Evolutionary conservation across 1,139 yeast species (phyloP).

Genomic region (Geotrichum candidum): DNA sequence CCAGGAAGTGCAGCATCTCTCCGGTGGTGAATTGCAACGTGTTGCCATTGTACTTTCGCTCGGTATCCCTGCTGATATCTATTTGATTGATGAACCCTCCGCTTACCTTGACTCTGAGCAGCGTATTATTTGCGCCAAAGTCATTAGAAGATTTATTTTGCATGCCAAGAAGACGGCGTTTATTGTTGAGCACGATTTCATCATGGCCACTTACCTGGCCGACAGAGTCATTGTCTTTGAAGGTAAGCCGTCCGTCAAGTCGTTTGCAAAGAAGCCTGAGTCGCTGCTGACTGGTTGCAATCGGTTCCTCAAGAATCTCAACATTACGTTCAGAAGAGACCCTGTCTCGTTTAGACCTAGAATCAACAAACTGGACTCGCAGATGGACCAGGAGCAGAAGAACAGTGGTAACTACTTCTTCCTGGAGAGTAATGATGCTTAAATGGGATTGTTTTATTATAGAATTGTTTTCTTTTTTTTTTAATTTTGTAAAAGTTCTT

Average conservation of each 20-base stretch:
- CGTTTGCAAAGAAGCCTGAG: conserved; percentile 83
- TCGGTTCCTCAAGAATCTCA: conserved; percentile 90
- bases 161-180: conserved; percentile 97
- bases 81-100: conserved; percentile 95
- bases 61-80: conserved; percentile 93
- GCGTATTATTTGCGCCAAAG: conserved; percentile 98
- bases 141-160: conserved; percentile 89
- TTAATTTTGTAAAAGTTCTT: neutral
- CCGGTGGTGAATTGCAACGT: conserved; percentile 99
- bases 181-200: conserved; percentile 98
- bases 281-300: conserved; percentile 94
- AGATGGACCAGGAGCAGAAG: conserved; percentile 98
- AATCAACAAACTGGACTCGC: conserved; percentile 94
- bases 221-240: conserved; percentile 97
- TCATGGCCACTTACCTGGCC: conserved; percentile 98
- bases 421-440: conserved; percentile 56
- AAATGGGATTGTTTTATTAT: conserved; percentile 7
- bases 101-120: conserved; percentile 98
- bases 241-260: conserved; percentile 82
- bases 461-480: neutral
- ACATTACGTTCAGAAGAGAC: conserved; percentile 98
- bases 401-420: conserved; percentile 87
- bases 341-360: conserved; percentile 97
- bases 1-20: conserved; percentile 93
- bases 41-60: conserved; percentile 94